A percentile compares a stretch with the other conserved stretches of the same genome.
phyloP scores from a whole-genome alignment of 192 early-diverging fungal species.

The Neocallimastix lanati region DNA sequence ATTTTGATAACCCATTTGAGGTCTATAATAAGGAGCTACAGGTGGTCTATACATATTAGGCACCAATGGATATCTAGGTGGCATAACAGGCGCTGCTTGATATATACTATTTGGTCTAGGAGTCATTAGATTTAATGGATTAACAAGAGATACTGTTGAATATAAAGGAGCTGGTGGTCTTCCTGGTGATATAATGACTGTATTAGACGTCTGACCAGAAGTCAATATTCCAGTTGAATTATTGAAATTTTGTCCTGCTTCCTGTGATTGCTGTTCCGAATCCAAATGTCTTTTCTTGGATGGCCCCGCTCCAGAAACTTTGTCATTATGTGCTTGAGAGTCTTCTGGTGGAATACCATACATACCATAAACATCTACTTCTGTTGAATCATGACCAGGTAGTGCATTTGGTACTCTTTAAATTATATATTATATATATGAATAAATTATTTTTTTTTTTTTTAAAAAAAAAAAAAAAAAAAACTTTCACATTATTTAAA shows the following conservation, averaged over 20 bases:
- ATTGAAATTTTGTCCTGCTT: neutral
- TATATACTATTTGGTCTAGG: neutral
- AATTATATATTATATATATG: too few species aligned
- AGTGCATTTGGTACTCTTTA: conserved; percentile 69
- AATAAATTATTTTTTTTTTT: too few species aligned
- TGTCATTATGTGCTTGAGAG: conserved; percentile 37
- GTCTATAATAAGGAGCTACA: neutral
- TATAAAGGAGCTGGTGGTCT: conserved; percentile 3
- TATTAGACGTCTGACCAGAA: neutral
- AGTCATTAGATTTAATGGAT: neutral
- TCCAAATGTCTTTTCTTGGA: conserved; percentile 1
- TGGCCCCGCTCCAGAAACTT: conserved; percentile 6
- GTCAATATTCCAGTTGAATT: neutral
- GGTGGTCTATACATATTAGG: neutral
- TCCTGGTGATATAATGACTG: neutral
- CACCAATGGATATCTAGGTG: neutral
- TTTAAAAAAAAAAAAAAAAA: too few species aligned
- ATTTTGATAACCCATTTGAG: neutral
- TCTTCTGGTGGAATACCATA: conserved; percentile 74
- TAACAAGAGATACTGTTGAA: conserved; percentile 1
- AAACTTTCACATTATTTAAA: too few species aligned
- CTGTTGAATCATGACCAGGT: conserved; percentile 61
- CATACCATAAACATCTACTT: conserved; percentile 91
- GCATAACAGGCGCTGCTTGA: neutral
- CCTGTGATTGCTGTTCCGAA: neutral